Evolutionary conservation across 2,329 filamentous ascomycete genomes (phyloP), one percentile per base, ranked within the genome.

Genomic region (Leptosphaerulina australis): DNA sequence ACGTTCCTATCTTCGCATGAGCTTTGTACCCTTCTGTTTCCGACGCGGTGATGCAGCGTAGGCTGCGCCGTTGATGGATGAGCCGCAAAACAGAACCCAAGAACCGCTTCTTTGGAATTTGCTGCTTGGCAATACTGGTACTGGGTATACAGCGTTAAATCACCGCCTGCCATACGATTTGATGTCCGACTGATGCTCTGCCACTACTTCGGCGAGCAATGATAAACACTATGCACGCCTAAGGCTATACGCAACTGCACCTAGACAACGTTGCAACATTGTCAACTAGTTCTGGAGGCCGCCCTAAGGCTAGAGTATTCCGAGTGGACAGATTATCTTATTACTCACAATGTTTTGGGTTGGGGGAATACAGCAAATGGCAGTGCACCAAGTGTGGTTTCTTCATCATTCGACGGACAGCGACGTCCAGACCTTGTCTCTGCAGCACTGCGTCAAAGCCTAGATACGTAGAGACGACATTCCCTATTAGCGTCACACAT

Each of bases 201-300:
- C 52, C 30, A 22, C 25, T 30, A 48, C 30, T 33, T 37, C 36
- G 29, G 31, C 47, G 34, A 43, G 30, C 44, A 29, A 44, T 58
- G 54, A 55, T 55, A 55, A 56, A 30, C 33, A 36, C 33, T 44
- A 44, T 50, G 48, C 38, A 33, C 51, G 49, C 53, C 53, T 56
- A 33, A 55, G 49, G 41, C 43, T 25, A 57, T 43, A 40, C 34
- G 54, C 52, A 44, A 34, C 40, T 48, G 50, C 33, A 30, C 53
- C 34, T 46, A 52, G 43, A 50, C 58, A 41, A 68, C 56, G 62
- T 68, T 68, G 46, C 64, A 67, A 55, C 56, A 55, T 57, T 45
- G 47, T 30, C 56, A 58, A 48, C 56, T 53, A 54, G 21, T 55
- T 31, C 24, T 28, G 50, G 46, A 58, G 54, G 56, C 53, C 43